phyloP scores from a whole-genome alignment of 2,329 filamentous ascomycete genomes.

The Colletotrichum graminicola region DNA sequence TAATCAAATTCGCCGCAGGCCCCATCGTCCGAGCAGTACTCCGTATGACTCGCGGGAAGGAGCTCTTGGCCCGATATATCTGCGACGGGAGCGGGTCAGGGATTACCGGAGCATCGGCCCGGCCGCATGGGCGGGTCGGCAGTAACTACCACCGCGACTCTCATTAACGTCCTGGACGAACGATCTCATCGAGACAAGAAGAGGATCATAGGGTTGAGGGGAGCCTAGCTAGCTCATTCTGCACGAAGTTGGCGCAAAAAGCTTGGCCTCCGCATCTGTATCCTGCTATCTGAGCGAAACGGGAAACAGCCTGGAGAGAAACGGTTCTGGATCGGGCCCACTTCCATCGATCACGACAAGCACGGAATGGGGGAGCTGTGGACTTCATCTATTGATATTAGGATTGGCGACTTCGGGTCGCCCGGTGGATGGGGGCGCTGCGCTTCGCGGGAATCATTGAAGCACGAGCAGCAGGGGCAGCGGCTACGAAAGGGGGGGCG shows the following conservation, averaged over 20 bases:
- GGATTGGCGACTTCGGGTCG: background rate
- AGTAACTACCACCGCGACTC: background rate
- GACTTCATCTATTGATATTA: background rate
- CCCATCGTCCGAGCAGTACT: background rate
- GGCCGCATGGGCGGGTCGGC: constrained; percentile 23
- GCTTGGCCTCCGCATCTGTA: constrained; percentile 33
- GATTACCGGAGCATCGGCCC: constrained; percentile 27
- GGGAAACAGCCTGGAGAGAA: background rate
- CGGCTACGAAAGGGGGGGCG: background rate
- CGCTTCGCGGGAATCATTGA: constrained; percentile 3
- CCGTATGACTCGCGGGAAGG: constrained; percentile 12
- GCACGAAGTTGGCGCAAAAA: constrained; percentile 21
- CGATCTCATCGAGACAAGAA: background rate
- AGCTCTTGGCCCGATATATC: constrained; percentile 18
- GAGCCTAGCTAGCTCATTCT: background rate
- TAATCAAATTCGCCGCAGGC: background rate
- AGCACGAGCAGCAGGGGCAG: background rate
- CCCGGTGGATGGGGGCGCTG: background rate
- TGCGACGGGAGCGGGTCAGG: constrained; percentile 23
- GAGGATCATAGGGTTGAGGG: background rate
- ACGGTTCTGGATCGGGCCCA: background rate
- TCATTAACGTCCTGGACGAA: background rate
- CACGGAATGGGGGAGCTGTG: background rate
- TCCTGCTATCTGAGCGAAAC: background rate
- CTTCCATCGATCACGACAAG: background rate